These are phyloP conservation scores for Dactylonectria macrodidyma DNA, from an alignment of 2,329 filamentous ascomycete genomes.

Conservation along the genomic window DNA sequence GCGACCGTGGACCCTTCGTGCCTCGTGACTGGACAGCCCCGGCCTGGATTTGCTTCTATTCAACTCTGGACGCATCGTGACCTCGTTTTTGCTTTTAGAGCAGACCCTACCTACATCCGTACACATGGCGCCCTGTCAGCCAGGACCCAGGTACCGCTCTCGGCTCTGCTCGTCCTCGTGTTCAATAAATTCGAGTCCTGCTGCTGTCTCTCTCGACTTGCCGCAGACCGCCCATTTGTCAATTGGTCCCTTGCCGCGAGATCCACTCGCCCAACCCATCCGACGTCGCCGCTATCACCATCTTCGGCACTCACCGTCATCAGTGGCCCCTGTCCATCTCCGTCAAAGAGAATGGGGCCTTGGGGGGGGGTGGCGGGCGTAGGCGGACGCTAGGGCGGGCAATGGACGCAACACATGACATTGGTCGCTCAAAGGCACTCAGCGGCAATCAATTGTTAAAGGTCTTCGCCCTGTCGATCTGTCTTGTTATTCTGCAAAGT, in stretches of 20 bases:
- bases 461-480: constrained; percentile 1
- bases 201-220: constrained; percentile 1
- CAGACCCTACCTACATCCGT: background rate
- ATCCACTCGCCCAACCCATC: constrained; percentile 9
- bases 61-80: constrained; percentile 19
- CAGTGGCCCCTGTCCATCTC: background rate
- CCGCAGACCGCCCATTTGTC: constrained; percentile 26
- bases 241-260: constrained; percentile 13
- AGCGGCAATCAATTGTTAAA: background rate
- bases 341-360: background rate
- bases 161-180: constrained; percentile 3
- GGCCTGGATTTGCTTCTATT: constrained; percentile 7
- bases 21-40: constrained; percentile 46
- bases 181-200: background rate
- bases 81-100: background rate
- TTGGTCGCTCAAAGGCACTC: background rate
- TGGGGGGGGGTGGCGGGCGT: background rate
- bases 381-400: background rate
- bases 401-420: background rate
- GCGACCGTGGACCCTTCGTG: constrained; percentile 45
- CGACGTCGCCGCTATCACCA: constrained; percentile 9
- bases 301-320: constrained; percentile 13
- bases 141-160: background rate
- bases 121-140: background rate
- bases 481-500: background rate